A percentile compares a stretch with the other conserved stretches of the same genome.
These are phyloP conservation scores for Mortierella sp. DNA, from an alignment of 371 early-diverging fungal genomes.

Conservation along the genomic window DNA sequence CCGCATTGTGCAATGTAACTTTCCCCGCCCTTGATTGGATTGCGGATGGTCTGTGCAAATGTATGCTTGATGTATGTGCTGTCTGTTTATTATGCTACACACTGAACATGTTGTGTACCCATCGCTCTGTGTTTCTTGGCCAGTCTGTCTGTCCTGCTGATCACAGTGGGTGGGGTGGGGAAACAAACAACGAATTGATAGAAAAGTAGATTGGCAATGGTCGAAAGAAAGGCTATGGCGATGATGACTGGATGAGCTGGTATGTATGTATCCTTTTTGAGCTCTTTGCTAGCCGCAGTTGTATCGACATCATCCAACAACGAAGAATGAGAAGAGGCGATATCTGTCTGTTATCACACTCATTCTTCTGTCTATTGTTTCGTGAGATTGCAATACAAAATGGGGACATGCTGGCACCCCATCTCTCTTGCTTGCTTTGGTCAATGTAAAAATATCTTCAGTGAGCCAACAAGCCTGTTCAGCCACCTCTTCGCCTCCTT, in stretches of 20 bases:
- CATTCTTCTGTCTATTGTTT: background rate
- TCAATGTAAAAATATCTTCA: background rate
- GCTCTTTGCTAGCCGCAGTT: too few relatives aligned
- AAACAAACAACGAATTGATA: background rate
- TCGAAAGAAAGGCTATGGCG: background rate
- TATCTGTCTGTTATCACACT: background rate
- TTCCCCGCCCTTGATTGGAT: background rate
- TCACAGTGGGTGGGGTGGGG: background rate
- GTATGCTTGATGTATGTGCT: background rate
- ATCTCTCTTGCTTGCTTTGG: background rate
- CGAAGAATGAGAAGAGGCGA: too few relatives aligned
- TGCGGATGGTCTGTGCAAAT: conserved; percentile 7
- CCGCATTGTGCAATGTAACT: background rate
- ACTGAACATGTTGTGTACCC: conserved; percentile 1
- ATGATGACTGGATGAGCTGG: too few relatives aligned
- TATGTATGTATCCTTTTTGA: too few relatives aligned
- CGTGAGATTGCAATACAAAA: background rate
- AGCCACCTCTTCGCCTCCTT: background rate
- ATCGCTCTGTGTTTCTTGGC: background rate
- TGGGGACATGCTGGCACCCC: too few relatives aligned
- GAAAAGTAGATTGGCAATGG: too few relatives aligned
- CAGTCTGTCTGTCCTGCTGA: conserved; percentile 5
- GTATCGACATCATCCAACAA: too few relatives aligned
- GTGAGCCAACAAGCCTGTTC: background rate
- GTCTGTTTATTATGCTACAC: background rate